Evolutionary conservation across 148 eudicot species (phyloP), one percentile per base, ranked within the genome.

Genomic region (Diospyros kaki): DNA sequence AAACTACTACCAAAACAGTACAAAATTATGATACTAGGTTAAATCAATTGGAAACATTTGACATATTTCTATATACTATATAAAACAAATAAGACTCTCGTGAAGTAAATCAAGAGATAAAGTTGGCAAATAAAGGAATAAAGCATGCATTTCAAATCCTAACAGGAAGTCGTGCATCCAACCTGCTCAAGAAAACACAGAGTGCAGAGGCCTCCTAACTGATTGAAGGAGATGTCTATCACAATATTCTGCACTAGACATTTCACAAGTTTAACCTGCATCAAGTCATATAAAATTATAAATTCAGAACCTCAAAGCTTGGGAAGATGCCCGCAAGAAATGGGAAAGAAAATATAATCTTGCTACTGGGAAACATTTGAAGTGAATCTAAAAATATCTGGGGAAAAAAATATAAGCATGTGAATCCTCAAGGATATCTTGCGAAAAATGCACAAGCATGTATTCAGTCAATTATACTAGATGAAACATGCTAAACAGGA

Each of bases 221-320:
- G 92, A 78, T 89, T 89, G 75, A 85, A 86, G 46, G 92, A 86
- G 68, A 89, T 75, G 51, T 89, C 92, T 67, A 89, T 71, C 9
- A 83, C 80, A 64, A 83, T 83, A 78, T 83, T 77, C 18, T 73
- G 78, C 39, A 89, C 85, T 10, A 86, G 71, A 81, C 92, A 86
- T 84, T 89, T 89, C 73, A 89, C 90, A 76, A 89, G 87, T 76
- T 89, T 89, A 56, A 89, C 92, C 92, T 89, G 90, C 74, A 72
- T 83, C 53, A 74, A 72, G 38, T 43, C 67, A 76, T 64, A 59
- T 46, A 28, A 45, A 58, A 5, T 66, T 40, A 46, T 71, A 61
- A 66, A 44, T 45, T 12, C 43, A 65, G 9, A 72, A 58, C 60
- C 9, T 73, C 66, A 64, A 18, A 51, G 13, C 59, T 38, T 38